A percentile compares a stretch with the other conserved stretches of the same genome.
phyloP scores from a whole-genome alignment of 2,329 filamentous ascomycete genomes.

The Fusarium marasasianum region DNA sequence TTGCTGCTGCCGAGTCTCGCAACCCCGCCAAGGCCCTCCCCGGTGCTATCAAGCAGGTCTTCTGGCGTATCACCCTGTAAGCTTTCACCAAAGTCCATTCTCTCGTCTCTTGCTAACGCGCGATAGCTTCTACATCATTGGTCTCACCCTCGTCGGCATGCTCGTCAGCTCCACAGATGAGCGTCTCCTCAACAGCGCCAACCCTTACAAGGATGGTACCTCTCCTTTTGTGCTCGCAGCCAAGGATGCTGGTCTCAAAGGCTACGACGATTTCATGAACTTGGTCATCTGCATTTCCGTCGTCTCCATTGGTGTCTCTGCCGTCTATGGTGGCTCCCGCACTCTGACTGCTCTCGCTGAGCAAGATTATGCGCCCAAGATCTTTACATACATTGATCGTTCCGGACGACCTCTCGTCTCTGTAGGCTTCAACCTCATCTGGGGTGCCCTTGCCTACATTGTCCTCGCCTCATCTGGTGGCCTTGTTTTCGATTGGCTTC shows the following conservation, averaged over 20 bases:
- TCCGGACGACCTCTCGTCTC: conserved; percentile 61
- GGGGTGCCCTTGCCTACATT: conserved; percentile 59
- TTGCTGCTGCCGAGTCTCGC: conserved; percentile 73
- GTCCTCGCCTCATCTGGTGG: conserved; percentile 56
- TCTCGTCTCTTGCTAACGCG: background rate
- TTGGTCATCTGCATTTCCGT: conserved; percentile 63
- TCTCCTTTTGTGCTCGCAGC: conserved; percentile 63
- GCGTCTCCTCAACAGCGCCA: conserved; percentile 51
- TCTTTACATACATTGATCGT: conserved; percentile 64
- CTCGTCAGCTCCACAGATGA: conserved; percentile 55
- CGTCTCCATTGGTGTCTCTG: conserved; percentile 63
- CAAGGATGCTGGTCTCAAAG: conserved; percentile 57
- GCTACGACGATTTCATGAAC: conserved; percentile 63
- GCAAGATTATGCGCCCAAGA: conserved; percentile 63
- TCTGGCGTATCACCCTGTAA: conserved; percentile 60
- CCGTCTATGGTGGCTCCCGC: conserved; percentile 64
- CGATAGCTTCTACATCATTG: conserved; percentile 56
- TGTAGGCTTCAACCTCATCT: conserved; percentile 56
- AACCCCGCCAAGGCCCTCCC: conserved; percentile 78
- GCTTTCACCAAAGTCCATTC: background rate
- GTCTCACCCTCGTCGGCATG: conserved; percentile 60
- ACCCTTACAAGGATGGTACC: conserved; percentile 45
- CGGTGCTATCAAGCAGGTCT: conserved; percentile 80
- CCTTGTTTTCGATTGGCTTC: conserved; percentile 70
- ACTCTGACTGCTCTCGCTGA: conserved; percentile 65